A percentile compares a stretch with the other conserved stretches of the same genome.
Evolutionary conservation across 768 basidiomycete species (phyloP).

Genomic region (Galerina marginata): DNA sequence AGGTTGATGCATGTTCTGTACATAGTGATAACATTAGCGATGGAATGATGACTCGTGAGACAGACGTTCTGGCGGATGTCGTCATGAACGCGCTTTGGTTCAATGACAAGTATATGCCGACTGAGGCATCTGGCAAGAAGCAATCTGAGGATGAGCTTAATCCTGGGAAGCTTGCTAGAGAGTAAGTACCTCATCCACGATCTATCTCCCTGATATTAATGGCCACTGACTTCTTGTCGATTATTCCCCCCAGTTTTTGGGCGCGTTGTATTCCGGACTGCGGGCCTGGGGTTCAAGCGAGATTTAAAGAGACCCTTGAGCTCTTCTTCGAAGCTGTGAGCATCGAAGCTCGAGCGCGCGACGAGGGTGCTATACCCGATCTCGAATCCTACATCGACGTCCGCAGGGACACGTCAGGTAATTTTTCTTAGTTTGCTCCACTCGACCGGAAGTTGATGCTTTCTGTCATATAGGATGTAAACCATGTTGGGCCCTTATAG

Average conservation of each 20-base stretch:
- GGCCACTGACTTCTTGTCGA: background rate
- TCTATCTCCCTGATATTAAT: background rate
- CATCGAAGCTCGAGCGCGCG: slow-evolving; percentile 65
- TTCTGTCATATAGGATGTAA: slow-evolving; percentile 55
- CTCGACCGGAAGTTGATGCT: slow-evolving; percentile 1
- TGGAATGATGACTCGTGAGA: slow-evolving; percentile 72
- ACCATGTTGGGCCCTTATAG: slow-evolving; percentile 77
- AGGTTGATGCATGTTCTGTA: slow-evolving; percentile 12
- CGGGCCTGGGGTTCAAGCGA: slow-evolving; percentile 60
- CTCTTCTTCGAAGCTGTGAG: slow-evolving; percentile 73
- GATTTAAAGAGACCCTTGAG: slow-evolving; percentile 73
- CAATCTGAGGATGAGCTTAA: slow-evolving; percentile 49
- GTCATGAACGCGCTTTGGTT: slow-evolving; percentile 77
- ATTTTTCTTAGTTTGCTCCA: slow-evolving; percentile 11
- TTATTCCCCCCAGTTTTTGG: slow-evolving; percentile 59
- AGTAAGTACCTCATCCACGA: slow-evolving; percentile 43
- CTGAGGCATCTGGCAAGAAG: slow-evolving; percentile 41
- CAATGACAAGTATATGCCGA: slow-evolving; percentile 55
- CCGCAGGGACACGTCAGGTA: slow-evolving; percentile 76
- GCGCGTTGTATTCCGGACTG: slow-evolving; percentile 62
- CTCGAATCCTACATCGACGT: slow-evolving; percentile 76
- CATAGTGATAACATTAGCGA: slow-evolving; percentile 76
- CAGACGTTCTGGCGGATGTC: slow-evolving; percentile 60
- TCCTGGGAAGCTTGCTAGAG: slow-evolving; percentile 69
- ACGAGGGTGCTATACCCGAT: slow-evolving; percentile 59